These are phyloP conservation scores for Ceratocystis alfenasii DNA, from an alignment of 2,329 filamentous ascomycete species.

Conservation along the genomic window DNA sequence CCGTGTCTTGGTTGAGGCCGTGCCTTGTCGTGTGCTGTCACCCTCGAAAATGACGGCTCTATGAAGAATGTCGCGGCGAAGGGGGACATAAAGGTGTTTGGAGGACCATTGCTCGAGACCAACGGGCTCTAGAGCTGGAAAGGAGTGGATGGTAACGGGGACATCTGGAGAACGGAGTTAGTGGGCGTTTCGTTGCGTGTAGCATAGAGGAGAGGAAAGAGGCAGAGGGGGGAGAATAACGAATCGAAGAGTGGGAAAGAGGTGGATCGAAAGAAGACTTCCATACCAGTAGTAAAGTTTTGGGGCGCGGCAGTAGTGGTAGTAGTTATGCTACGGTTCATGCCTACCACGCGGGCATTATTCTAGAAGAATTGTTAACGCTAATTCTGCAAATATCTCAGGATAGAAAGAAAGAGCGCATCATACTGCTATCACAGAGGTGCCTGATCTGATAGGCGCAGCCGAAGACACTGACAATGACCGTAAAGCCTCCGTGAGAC, in stretches of 20 bases:
- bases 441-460: neutral
- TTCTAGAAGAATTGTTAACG: conserved; percentile 3
- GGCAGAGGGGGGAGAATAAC: neutral
- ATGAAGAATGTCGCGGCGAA: conserved; percentile 85
- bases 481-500: conserved; percentile 43
- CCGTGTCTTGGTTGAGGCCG: conserved; percentile 70
- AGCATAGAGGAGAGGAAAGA: neutral
- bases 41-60: conserved; percentile 86
- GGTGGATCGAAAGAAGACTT: too few species aligned
- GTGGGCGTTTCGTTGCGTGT: neutral
- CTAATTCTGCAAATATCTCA: too few species aligned
- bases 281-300: conserved; percentile 38
- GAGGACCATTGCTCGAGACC: conserved; percentile 65
- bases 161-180: conserved; percentile 45
- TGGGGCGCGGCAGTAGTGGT: conserved; percentile 33
- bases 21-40: conserved; percentile 76
- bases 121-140: conserved; percentile 77
- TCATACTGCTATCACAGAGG: neutral
- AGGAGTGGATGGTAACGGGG: conserved; percentile 75
- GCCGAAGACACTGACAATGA: conserved; percentile 28
- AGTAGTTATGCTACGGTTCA: conserved; percentile 43
- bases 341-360: neutral
- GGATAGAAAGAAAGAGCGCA: neutral
- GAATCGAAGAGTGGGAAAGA: too few species aligned
- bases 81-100: conserved; percentile 73